phyloP scores from a whole-genome alignment of 192 early-diverging fungal genomes.

The Podila minutissima region DNA sequence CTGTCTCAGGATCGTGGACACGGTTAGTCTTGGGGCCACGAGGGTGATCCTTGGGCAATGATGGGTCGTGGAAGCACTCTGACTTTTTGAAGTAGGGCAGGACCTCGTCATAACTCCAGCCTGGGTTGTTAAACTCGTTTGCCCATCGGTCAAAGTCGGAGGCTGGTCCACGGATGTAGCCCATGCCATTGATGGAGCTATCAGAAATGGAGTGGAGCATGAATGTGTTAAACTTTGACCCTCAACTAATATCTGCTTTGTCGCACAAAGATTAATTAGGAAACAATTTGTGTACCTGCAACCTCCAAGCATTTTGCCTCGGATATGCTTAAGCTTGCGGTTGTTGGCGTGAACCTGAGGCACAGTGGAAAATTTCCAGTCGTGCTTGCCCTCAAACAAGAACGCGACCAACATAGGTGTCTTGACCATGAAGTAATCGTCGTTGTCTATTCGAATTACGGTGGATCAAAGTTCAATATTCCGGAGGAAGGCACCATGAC shows the following conservation, averaged over 20 bases:
- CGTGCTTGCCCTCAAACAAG: conserved; percentile 1
- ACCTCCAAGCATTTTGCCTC: conserved; percentile 18
- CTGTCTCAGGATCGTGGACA: conserved; percentile 7
- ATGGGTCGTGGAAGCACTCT: conserved; percentile 1
- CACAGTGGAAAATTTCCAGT: conserved; percentile 10
- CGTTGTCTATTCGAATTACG: not conserved
- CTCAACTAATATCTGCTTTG: not conserved
- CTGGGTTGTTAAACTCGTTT: conserved; percentile 12
- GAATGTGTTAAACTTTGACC: not conserved
- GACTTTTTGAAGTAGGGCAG: conserved; percentile 34
- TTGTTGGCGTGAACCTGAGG: conserved; percentile 23
- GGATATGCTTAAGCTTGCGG: conserved; percentile 5
- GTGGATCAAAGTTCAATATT: not conserved
- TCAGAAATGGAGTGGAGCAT: not conserved
- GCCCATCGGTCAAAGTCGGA: conserved; percentile 19
- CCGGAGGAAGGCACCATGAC: not conserved
- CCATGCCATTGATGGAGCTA: conserved; percentile 10
- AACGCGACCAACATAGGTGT: not conserved
- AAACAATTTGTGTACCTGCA: conserved; percentile 12
- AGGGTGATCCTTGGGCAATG: not conserved
- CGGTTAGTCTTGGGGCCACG: conserved; percentile 4
- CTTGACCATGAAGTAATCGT: not conserved
- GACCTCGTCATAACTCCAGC: conserved; percentile 37
- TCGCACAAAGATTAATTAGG: not conserved
- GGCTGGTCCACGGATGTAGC: conserved; percentile 9